Evolutionary conservation across 208 protist genomes (phyloP), one percentile per base, ranked within the genome.

Genomic region (Balamuthia mandrillaris): DNA sequence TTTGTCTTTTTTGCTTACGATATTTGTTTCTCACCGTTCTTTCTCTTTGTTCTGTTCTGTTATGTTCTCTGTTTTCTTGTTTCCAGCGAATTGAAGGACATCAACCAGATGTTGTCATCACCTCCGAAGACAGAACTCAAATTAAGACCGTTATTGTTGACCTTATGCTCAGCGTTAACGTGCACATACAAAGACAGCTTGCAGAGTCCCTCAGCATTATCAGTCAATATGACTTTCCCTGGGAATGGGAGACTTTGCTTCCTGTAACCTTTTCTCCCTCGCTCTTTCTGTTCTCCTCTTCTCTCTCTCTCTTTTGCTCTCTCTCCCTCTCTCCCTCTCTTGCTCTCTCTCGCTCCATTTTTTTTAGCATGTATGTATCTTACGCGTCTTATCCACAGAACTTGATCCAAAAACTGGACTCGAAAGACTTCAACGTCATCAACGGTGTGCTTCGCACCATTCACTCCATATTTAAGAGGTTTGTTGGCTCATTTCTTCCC

Each of bases 401-500:
- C 2, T 66, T 95, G 24, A 92, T 98, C 60, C 78, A 90, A 4
- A 75, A 92, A 33, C 86, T 88, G 18, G 77, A 77, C 31, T 44
- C 77, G 14, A 49, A 72, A 52, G 90, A 92, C 72, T 83, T 92
- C 12, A 63, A 89, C 3, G 45, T 88, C 2, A 75, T 93, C 14
- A 88, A 88, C 45, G 91, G 92, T 1, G 92, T 96, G 5, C 90
- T 98, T 10, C 89, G 90, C 18, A 96, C 94, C 14, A 89, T 93
- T 0, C 92, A 97, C 86, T 93, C 95, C 83, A 92, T 98, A 49
- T 95, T 98, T 18, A 90, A 91, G 27, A 94, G 94, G 85, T 98
- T 97, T 78, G 90, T 93, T 63, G 61, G 86, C 58, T 81, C 93
- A 61, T 33, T 45, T 1, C n/a, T 10, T 21, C 42, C 21, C 27